A percentile compares a stretch with the other conserved stretches of the same genome.
Evolutionary conservation across 257 asterid species (phyloP).

Genomic region (Buddleja alternifolia): DNA sequence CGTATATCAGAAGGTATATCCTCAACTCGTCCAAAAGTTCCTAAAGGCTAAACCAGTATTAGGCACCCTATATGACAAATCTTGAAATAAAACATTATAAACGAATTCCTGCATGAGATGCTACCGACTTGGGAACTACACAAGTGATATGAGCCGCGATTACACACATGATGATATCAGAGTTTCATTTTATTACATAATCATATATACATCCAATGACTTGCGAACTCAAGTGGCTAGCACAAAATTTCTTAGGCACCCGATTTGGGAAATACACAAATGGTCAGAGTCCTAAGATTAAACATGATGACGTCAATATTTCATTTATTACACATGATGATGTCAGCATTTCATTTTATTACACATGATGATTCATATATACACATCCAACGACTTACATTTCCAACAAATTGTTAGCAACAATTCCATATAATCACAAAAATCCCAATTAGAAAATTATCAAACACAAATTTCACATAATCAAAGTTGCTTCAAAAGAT

Average conservation of each 20-base stretch:
- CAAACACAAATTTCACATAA: not conserved
- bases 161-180: no score
- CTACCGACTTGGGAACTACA: no score
- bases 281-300: no score
- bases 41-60: constrained; percentile 47
- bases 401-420: not conserved
- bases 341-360: not conserved
- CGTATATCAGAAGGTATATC: constrained; percentile 63
- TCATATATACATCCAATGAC: no score
- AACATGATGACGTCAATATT: no score
- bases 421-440: not conserved
- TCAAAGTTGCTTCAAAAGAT: not conserved
- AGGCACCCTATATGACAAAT: constrained; percentile 27
- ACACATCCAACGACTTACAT: constrained; percentile 13
- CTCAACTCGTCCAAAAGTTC: constrained; percentile 68
- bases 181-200: no score
- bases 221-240: no score
- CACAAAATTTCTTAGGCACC: no score
- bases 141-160: no score
- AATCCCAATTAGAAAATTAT: not conserved
- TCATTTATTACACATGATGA: not conserved
- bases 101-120: no score
- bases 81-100: not conserved
- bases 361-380: not conserved
- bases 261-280: no score